phyloP scores from a whole-genome alignment of 192 early-diverging fungal genomes.

The Coemansia sp. region DNA sequence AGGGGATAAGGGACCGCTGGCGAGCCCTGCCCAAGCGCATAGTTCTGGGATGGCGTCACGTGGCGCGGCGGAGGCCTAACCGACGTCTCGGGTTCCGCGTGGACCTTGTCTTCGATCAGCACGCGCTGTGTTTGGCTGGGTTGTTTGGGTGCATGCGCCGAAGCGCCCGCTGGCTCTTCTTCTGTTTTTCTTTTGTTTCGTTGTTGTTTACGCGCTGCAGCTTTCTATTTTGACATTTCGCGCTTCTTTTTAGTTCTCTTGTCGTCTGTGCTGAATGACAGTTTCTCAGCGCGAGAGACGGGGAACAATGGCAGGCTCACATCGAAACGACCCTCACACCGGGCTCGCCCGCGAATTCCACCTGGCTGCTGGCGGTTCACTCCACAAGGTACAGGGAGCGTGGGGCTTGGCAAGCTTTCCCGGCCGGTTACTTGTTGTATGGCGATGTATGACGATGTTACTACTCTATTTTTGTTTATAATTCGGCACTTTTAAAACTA shows the following conservation, averaged over 20 bases:
- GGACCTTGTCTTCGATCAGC: not conserved
- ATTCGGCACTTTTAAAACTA: not conserved
- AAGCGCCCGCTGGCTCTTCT: too few relatives aligned
- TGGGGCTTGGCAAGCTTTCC: too few relatives aligned
- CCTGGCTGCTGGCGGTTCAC: constrained; percentile 28
- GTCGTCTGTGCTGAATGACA: not conserved
- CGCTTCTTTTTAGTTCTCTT: not conserved
- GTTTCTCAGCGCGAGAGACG: not conserved
- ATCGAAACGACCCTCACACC: constrained; percentile 9
- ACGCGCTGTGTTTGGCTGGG: too few relatives aligned
- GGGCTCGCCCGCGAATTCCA: constrained; percentile 25
- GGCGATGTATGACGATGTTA: too few relatives aligned
- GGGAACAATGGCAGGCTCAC: constrained; percentile 20
- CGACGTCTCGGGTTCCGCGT: not conserved
- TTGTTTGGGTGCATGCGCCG: too few relatives aligned
- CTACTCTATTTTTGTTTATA: too few relatives aligned
- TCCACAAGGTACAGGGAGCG: constrained; percentile 41
- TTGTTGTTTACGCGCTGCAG: too few relatives aligned
- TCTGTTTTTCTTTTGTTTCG: not conserved
- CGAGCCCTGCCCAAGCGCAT: too few relatives aligned
- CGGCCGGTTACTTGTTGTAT: too few relatives aligned
- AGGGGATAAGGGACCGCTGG: not conserved
- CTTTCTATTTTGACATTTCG: not conserved
- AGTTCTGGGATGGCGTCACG: constrained; percentile 19
- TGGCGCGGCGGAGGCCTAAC: not conserved